These are phyloP conservation scores for Maudiozyma serrabonitensis DNA, from an alignment of 805 yeast species.

Conservation along the genomic window DNA sequence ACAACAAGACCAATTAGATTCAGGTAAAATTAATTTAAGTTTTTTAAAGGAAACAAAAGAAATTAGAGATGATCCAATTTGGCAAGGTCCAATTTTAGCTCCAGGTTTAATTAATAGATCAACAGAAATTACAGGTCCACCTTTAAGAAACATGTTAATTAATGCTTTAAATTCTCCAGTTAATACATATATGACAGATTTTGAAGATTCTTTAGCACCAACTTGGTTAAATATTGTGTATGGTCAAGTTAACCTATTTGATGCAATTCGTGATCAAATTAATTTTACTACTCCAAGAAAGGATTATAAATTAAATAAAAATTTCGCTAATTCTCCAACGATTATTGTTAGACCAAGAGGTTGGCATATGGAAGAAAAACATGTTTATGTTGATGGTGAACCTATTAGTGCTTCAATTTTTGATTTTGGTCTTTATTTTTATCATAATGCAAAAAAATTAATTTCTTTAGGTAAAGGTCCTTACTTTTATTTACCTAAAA, in stretches of 20 bases:
- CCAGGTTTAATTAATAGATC: conserved; percentile 67
- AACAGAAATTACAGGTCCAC: conserved; percentile 80
- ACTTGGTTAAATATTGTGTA: conserved; percentile 74
- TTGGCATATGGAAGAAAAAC: conserved; percentile 75
- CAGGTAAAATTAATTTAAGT: conserved; percentile 47
- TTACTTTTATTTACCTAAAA: conserved; percentile 73
- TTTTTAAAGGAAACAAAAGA: conserved; percentile 57
- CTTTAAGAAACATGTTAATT: conserved; percentile 74
- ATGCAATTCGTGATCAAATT: conserved; percentile 63
- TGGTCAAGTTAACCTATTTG: conserved; percentile 73
- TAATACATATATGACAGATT: conserved; percentile 79
- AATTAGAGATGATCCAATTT: conserved; percentile 61
- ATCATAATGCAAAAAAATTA: conserved; percentile 58
- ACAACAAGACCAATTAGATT: conserved; percentile 52
- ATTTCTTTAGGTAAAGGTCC: conserved; percentile 65
- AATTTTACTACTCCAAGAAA: conserved; percentile 35
- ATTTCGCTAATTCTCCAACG: conserved; percentile 43
- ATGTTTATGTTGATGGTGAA: conserved; percentile 60
- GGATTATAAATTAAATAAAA: conserved; percentile 39
- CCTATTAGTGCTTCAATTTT: conserved; percentile 69
- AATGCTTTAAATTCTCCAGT: conserved; percentile 72
- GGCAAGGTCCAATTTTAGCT: conserved; percentile 69
- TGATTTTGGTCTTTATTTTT: conserved; percentile 72
- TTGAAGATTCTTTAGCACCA: conserved; percentile 78
- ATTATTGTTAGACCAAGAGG: conserved; percentile 82